Evolutionary conservation across 768 basidiomycete genomes (phyloP).

Genomic region (Boletus sp.): DNA sequence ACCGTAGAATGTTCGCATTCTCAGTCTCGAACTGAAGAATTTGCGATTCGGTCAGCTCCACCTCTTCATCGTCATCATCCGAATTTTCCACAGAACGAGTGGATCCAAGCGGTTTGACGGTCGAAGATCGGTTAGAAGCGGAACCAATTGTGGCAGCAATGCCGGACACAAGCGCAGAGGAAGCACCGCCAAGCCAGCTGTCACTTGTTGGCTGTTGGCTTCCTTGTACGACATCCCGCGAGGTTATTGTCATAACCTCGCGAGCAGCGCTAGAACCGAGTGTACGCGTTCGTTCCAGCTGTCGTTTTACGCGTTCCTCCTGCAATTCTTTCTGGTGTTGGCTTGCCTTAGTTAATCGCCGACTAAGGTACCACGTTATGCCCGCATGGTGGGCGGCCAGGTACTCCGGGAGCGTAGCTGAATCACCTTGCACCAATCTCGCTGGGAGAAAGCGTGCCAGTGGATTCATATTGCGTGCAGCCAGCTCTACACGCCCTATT

Average conservation of each 20-base stretch:
- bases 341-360: conserved; percentile 76
- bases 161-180: conserved; percentile 51
- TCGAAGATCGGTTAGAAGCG: conserved; percentile 33
- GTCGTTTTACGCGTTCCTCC: conserved; percentile 88
- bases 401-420: conserved; percentile 53
- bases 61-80: conserved; percentile 74
- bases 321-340: conserved; percentile 85
- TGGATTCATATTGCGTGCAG: conserved; percentile 62
- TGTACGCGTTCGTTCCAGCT: conserved; percentile 78
- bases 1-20: conserved; percentile 81
- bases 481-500: conserved; percentile 65
- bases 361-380: conserved; percentile 87
- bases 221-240: conserved; percentile 28
- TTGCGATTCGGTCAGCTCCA: conserved; percentile 82
- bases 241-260: conserved; percentile 51
- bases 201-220: conserved; percentile 29
- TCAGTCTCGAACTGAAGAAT: conserved; percentile 93
- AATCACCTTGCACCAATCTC: conserved; percentile 61
- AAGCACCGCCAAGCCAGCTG: conserved; percentile 63
- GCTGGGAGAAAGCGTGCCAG: conserved; percentile 70
- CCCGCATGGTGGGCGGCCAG: conserved; percentile 89
- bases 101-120: conserved; percentile 25
- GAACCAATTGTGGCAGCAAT: conserved; percentile 63
- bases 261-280: conserved; percentile 78
- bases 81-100: conserved; percentile 40